Percentiles rank a stretch among this genome's conserved stretches.
phyloP scores from a whole-genome alignment of 75 land plant genomes.

The Selaginella tamariscina region DNA sequence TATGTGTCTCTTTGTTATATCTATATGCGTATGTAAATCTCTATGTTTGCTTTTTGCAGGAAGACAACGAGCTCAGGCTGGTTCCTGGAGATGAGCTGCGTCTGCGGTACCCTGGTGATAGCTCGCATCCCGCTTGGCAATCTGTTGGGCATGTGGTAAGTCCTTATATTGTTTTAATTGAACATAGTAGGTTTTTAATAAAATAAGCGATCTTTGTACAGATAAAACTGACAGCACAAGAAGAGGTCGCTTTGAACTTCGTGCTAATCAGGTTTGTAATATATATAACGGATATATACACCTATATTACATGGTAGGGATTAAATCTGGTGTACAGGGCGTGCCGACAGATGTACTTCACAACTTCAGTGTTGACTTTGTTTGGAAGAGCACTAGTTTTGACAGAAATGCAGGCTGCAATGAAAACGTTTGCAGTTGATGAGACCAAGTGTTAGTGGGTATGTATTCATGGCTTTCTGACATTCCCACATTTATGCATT shows the following conservation, averaged over 20 bases:
- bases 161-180: not conserved
- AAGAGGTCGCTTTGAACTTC: conserved; percentile 99
- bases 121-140: conserved; percentile 91
- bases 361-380: conserved; percentile 98
- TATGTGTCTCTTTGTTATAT: not conserved
- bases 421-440: conserved; percentile 99
- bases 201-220: conserved; percentile 22
- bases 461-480: too few relatives aligned
- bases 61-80: conserved; percentile 93
- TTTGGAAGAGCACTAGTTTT: conserved; percentile 99
- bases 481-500: too few relatives aligned
- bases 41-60: conserved; percentile 31
- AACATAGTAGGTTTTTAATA: not conserved
- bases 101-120: conserved; percentile 88
- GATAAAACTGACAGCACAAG: conserved; percentile 97
- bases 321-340: too few relatives aligned
- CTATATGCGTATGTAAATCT: not conserved
- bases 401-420: conserved; percentile 95
- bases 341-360: conserved; percentile 98
- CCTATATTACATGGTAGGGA: not conserved
- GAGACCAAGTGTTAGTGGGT: conserved; percentile 99
- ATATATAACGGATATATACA: not conserved
- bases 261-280: conserved; percentile 72
- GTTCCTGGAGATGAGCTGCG: conserved; percentile 99
- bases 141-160: conserved; percentile 99